Evolutionary conservation across 257 asterid species (phyloP).

Genomic region (Salvia miltiorrhiza): DNA sequence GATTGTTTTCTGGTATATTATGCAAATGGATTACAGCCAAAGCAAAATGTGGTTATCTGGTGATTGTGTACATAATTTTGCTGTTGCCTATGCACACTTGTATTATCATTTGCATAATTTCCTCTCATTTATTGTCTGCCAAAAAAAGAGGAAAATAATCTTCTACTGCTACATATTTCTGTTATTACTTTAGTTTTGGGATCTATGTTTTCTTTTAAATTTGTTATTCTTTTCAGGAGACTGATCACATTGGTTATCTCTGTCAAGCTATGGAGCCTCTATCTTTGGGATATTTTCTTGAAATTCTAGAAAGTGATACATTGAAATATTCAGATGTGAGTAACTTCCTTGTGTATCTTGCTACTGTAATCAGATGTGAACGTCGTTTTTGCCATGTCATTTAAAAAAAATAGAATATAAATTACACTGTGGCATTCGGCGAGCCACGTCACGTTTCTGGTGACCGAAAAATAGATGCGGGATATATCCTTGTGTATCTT

Average conservation of each 20-base stretch:
- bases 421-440: too few species aligned
- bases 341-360: constrained; percentile 18
- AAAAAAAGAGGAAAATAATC: constrained; percentile 52
- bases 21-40: too few species aligned
- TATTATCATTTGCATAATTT: too few species aligned
- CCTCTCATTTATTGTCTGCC: constrained; percentile 83
- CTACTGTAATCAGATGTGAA: constrained; percentile 1
- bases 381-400: too few species aligned
- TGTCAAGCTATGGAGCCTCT: constrained; percentile 91
- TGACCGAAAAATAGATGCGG: too few species aligned
- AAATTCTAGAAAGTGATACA: constrained; percentile 67
- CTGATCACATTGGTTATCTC: constrained; percentile 73
- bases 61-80: too few species aligned
- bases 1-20: too few species aligned
- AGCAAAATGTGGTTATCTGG: too few species aligned
- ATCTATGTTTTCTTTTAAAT: constrained; percentile 2
- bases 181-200: neutral
- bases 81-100: too few species aligned
- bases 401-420: too few species aligned
- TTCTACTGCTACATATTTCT: constrained; percentile 54
- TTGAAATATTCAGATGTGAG: constrained; percentile 81
- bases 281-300: constrained; percentile 66
- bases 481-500: constrained; percentile 12
- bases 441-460: too few species aligned
- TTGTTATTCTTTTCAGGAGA: constrained; percentile 56